Conservation (phyloP, 306 rosid species). For the Acacia acuminata region DNA sequence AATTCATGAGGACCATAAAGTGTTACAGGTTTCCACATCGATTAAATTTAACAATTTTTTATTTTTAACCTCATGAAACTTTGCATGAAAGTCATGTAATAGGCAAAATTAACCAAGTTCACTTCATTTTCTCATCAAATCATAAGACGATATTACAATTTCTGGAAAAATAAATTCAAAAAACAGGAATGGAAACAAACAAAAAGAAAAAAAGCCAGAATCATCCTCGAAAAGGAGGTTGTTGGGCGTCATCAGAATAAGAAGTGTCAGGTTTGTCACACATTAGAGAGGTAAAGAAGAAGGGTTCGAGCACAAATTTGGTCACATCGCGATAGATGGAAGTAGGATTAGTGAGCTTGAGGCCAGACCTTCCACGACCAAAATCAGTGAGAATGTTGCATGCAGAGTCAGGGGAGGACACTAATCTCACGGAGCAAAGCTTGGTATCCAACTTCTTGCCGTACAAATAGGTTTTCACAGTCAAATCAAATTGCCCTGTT, state of each 20-base stretch:
- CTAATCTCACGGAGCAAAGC: slow-evolving; percentile 60
- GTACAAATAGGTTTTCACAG: slow-evolving; percentile 28
- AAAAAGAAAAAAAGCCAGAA: not conserved
- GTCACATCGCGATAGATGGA: slow-evolving; percentile 48
- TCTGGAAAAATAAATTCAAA: not conserved
- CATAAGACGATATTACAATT: not conserved
- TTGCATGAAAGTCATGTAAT: too few species aligned
- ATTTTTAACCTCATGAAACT: too few species aligned
- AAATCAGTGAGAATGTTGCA: slow-evolving; percentile 73
- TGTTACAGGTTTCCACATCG: too few species aligned
- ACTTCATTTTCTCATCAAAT: not conserved
- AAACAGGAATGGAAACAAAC: not conserved
- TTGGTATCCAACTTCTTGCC: slow-evolving; percentile 56
- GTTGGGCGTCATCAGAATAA: not conserved
- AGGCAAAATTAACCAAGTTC: too few species aligned
- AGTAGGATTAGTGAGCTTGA: slow-evolving; percentile 48
- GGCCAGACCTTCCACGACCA: slow-evolving; percentile 63
- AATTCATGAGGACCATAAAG: too few species aligned
- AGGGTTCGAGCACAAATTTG: slow-evolving; percentile 47
- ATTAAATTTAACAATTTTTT: too few species aligned
- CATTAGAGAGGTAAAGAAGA: slow-evolving; percentile 71
- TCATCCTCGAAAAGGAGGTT: not conserved
- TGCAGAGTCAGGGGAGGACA: slow-evolving; percentile 68
- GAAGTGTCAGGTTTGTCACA: slow-evolving; percentile 61
- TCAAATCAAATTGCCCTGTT: slow-evolving; percentile 57